Percentiles rank a stretch among this genome's conserved stretches.
Evolutionary conservation across 2,329 filamentous ascomycete genomes (phyloP).

Genomic region (Colletotrichum spaethianum): DNA sequence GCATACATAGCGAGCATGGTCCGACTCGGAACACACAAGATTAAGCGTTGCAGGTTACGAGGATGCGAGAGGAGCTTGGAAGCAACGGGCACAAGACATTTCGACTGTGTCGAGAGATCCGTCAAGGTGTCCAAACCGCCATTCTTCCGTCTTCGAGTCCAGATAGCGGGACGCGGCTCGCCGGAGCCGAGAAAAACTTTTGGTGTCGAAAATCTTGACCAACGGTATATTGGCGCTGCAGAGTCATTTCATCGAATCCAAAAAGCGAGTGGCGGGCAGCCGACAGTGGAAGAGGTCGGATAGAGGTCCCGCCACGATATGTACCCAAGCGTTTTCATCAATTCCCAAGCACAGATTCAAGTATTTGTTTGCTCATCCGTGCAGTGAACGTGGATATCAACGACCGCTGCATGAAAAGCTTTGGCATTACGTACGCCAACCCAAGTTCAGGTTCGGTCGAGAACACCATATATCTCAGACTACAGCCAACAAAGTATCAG

Average conservation of each 20-base stretch:
- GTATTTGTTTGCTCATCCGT: not conserved
- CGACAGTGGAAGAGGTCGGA: slow-evolving; percentile 9
- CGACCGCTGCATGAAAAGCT: not conserved
- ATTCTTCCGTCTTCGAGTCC: slow-evolving; percentile 19
- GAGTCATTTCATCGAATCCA: not conserved
- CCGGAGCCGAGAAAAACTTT: slow-evolving; percentile 4
- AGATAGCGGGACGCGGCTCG: slow-evolving; percentile 13
- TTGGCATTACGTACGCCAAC: not conserved
- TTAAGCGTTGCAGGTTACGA: slow-evolving; percentile 24
- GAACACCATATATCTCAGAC: not conserved
- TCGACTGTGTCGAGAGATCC: slow-evolving; percentile 22
- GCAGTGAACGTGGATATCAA: not conserved
- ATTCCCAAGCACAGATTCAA: slow-evolving; percentile 22
- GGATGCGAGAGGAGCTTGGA: slow-evolving; percentile 10
- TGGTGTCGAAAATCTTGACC: slow-evolving; percentile 3
- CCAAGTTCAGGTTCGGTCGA: not conserved
- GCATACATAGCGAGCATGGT: slow-evolving; percentile 41
- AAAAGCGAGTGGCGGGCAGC: slow-evolving; percentile 12
- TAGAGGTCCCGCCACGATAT: slow-evolving; percentile 26
- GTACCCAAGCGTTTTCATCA: slow-evolving; percentile 37
- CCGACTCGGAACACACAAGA: slow-evolving; percentile 23
- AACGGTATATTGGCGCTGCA: slow-evolving; percentile 11
- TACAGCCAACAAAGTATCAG: not conserved
- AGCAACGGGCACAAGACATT: slow-evolving; percentile 14
- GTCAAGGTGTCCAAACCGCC: slow-evolving; percentile 19